Evolutionary conservation across 169 alveolate genomes (phyloP), one percentile per base, ranked within the genome.

Genomic region (Plasmodium berghei): DNA sequence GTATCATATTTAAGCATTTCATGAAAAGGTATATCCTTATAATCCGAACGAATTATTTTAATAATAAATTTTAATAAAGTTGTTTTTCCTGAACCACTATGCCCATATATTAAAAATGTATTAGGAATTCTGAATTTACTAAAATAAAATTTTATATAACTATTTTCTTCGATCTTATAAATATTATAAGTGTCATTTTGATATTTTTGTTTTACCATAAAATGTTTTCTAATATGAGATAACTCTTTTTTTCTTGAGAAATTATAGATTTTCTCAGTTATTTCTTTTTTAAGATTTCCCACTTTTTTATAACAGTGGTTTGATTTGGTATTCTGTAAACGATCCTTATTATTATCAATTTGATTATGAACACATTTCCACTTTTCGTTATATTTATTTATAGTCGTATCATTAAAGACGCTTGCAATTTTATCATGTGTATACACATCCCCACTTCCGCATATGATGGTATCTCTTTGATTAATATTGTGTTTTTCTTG

Each of bases 61-160:
- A 49, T 56, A 26, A 86, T 55, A 59, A 86, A 86, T 40, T 71
- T 72, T 45, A 86, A 22, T 61, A 86, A 71, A 20, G 91, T 86
- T 40, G 75, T 86, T 71, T 86, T 86, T 26, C 87, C 91, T 22
- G 28, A 74, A 26, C 91, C 87, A 86, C 55, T 46, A 22, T 34
- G 49, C 34, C 91, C 91, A 86, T 86, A 70, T 86, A 86, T 86
- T 56, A 86, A 86, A 58, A 72, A 49, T n/a, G 59, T 86, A 26
- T 72, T 63, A 12, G 91, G 91, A 9, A 86, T 5, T 24, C 72
- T 69, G 24, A 86, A 16, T 86, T 70, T 86, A 26, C 75, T 70
- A 59, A 86, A 86, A 46, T 86, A 86, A 64, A 86, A 86, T 4
- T n/a, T 45, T 45, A 86, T 70, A 59, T 14, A 61, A 56, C 24